A percentile compares a stretch with the other conserved stretches of the same genome.
phyloP scores from a whole-genome alignment of 495 filamentous ascomycete genomes.

The Pseudotulostoma volvatum region DNA sequence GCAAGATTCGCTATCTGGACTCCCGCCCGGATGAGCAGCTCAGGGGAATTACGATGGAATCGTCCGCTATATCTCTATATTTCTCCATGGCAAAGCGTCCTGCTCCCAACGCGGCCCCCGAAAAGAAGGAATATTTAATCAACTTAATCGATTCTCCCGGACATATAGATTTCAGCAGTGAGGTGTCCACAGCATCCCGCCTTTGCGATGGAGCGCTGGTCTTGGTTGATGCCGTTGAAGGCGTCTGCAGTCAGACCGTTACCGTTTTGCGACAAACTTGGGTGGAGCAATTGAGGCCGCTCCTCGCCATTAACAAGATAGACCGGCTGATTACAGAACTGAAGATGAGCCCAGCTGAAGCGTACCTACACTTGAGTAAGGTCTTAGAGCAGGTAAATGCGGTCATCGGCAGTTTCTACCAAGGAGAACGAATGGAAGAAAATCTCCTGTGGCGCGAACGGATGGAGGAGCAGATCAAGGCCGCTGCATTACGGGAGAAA shows the following conservation, averaged over 20 bases:
- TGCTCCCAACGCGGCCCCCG: slow-evolving; percentile 48
- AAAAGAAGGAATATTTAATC: slow-evolving; percentile 77
- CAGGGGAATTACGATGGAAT: slow-evolving; percentile 98
- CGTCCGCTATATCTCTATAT: slow-evolving; percentile 90
- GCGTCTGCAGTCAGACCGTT: slow-evolving; percentile 95
- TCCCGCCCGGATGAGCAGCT: slow-evolving; percentile 93
- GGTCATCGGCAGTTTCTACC: slow-evolving; percentile 92
- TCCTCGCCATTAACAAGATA: slow-evolving; percentile 96
- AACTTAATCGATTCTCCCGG: slow-evolving; percentile 97
- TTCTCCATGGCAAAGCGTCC: slow-evolving; percentile 74
- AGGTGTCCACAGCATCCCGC: slow-evolving; percentile 89
- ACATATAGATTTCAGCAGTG: slow-evolving; percentile 97
- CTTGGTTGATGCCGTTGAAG: slow-evolving; percentile 94
- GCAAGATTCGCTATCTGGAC: slow-evolving; percentile 95
- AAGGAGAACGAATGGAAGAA: slow-evolving; percentile 97
- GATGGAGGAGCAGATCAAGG: slow-evolving; percentile 67
- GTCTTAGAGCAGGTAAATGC: slow-evolving; percentile 92
- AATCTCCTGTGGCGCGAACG: slow-evolving; percentile 91
- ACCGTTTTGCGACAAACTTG: slow-evolving; percentile 91
- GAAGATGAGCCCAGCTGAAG: slow-evolving; percentile 79
- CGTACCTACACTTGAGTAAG: slow-evolving; percentile 77
- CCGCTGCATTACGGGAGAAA: slow-evolving; percentile 26
- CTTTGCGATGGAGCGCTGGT: slow-evolving; percentile 91
- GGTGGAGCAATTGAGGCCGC: slow-evolving; percentile 87
- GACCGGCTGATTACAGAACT: slow-evolving; percentile 86